These are phyloP conservation scores for Cordyceps cicadae DNA, from an alignment of 2,329 filamentous ascomycete genomes.

Conservation along the genomic window DNA sequence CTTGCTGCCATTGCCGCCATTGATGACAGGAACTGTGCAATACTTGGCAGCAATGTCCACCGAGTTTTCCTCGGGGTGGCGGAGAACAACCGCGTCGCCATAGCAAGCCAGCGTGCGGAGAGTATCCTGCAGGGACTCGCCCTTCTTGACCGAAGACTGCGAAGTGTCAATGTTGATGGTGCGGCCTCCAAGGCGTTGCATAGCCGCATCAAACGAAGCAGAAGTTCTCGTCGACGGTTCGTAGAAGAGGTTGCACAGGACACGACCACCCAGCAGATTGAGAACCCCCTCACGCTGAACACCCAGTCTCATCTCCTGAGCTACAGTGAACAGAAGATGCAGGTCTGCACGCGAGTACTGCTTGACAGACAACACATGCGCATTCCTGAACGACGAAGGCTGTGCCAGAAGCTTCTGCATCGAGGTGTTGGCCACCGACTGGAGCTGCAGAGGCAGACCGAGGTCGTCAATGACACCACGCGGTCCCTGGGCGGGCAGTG, in stretches of 20 bases:
- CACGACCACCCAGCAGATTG: slow-evolving; percentile 73
- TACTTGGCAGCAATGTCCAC: slow-evolving; percentile 78
- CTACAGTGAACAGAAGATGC: slow-evolving; percentile 89
- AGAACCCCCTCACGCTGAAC: slow-evolving; percentile 89
- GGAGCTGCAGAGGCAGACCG: slow-evolving; percentile 36
- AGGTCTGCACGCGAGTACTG: slow-evolving; percentile 83
- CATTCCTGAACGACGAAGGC: slow-evolving; percentile 75
- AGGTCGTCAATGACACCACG: slow-evolving; percentile 35
- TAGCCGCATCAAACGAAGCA: slow-evolving; percentile 91
- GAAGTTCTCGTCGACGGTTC: slow-evolving; percentile 96
- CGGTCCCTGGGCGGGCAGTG: slow-evolving; percentile 17
- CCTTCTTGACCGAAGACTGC: slow-evolving; percentile 86
- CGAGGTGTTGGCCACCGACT: slow-evolving; percentile 47
- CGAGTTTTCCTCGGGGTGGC: slow-evolving; percentile 76
- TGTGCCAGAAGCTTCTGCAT: slow-evolving; percentile 66
- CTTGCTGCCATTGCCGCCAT: slow-evolving; percentile 89
- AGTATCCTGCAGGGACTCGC: slow-evolving; percentile 87
- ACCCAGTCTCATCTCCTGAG: slow-evolving; percentile 93
- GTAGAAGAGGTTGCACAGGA: slow-evolving; percentile 92
- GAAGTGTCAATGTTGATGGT: slow-evolving; percentile 75
- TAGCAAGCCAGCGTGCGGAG: slow-evolving; percentile 92
- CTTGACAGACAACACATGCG: slow-evolving; percentile 85
- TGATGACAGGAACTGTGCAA: slow-evolving; percentile 87
- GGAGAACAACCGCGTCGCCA: slow-evolving; percentile 88
- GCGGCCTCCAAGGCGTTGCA: slow-evolving; percentile 92